These are phyloP conservation scores for Lentinula raphanica DNA, from an alignment of 768 basidiomycete genomes.

Conservation along the genomic window DNA sequence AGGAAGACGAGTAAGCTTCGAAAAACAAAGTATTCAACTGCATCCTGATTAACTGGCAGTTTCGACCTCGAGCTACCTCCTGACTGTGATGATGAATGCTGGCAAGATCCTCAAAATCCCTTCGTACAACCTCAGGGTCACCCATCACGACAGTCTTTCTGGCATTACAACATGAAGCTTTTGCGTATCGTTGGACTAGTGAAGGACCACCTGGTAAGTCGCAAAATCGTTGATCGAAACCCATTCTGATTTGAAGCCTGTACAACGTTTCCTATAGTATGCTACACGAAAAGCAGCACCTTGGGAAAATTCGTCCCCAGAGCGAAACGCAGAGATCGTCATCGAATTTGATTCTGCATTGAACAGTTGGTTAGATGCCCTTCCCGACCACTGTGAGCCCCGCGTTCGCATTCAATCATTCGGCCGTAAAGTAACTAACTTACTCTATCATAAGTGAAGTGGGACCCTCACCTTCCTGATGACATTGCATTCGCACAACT, in stretches of 20 bases:
- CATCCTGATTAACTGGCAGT: background rate
- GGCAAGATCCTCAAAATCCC: background rate
- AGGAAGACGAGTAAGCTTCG: conserved; percentile 33
- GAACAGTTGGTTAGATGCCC: conserved; percentile 55
- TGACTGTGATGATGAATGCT: conserved; percentile 47
- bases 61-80: conserved; percentile 45
- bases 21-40: background rate
- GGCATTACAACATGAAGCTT: background rate
- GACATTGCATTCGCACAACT: conserved; percentile 26
- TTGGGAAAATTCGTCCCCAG: background rate
- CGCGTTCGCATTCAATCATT: too few relatives aligned
- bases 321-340: background rate
- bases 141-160: background rate
- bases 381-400: conserved; percentile 38
- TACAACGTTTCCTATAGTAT: too few relatives aligned
- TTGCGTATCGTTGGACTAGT: background rate
- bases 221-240: background rate
- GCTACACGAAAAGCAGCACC: background rate
- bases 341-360: conserved; percentile 33
- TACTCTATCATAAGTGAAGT: conserved; percentile 19
- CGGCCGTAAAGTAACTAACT: background rate
- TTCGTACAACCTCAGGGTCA: conserved; percentile 7
- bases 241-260: too few relatives aligned
- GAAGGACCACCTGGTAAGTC: background rate
- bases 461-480: conserved; percentile 35